Conservation (phyloP, 495 filamentous ascomycete genomes). For the Patellaria atrata region DNA sequence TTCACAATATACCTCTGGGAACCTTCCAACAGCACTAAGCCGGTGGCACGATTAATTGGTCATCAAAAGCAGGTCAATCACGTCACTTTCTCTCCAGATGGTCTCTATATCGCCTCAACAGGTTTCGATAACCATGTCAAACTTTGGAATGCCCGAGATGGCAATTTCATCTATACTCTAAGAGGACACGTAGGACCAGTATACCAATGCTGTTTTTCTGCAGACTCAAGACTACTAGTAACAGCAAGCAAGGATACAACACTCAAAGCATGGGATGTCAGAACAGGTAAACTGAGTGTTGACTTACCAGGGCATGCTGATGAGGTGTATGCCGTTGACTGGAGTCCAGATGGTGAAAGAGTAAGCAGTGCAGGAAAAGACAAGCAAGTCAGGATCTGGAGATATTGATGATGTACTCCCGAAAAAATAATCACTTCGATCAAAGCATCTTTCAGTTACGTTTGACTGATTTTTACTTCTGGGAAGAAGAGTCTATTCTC, state of each 20-base stretch:
- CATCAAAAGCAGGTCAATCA: conserved; percentile 97
- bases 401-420: conserved; percentile 39
- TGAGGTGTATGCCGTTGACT: conserved; percentile 88
- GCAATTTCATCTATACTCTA: conserved; percentile 71
- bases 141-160: conserved; percentile 62
- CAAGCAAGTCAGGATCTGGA: conserved; percentile 79
- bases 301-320: conserved; percentile 92
- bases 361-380: conserved; percentile 88
- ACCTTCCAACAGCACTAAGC: conserved; percentile 62
- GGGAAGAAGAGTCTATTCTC: no score
- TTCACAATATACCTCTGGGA: conserved; percentile 97
- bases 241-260: conserved; percentile 87
- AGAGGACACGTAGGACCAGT: conserved; percentile 84
- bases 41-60: conserved; percentile 71
- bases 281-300: conserved; percentile 63
- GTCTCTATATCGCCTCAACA: conserved; percentile 68
- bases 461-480: no score
- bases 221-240: conserved; percentile 74
- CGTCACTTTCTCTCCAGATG: conserved; percentile 85
- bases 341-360: conserved; percentile 72
- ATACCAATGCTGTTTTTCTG: conserved; percentile 78
- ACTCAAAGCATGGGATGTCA: conserved; percentile 84
- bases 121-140: conserved; percentile 90
- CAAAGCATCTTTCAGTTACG: no score
- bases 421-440: no score